These are phyloP conservation scores for Metarhizium anisopliae DNA, from an alignment of 2,329 filamentous ascomycete species.

Conservation along the genomic window DNA sequence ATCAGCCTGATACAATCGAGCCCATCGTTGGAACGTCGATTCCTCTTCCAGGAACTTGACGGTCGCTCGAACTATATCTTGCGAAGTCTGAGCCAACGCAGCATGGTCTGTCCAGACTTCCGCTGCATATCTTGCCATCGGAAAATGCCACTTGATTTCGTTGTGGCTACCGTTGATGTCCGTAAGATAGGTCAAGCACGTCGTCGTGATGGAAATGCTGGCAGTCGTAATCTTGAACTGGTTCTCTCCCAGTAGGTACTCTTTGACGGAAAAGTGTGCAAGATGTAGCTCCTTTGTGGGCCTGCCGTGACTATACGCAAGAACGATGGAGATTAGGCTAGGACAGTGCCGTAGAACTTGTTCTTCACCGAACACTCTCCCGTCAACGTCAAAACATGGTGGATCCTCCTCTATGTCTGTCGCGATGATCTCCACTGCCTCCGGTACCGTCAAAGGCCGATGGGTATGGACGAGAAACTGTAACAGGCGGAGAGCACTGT, in stretches of 20 bases:
- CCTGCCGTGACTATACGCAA: too few relatives aligned
- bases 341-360: too few relatives aligned
- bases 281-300: conserved; percentile 11
- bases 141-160: conserved; percentile 7
- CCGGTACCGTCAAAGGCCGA: too few relatives aligned
- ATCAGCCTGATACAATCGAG: conserved; percentile 6
- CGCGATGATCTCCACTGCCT: too few relatives aligned
- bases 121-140: conserved; percentile 13
- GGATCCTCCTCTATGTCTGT: too few relatives aligned
- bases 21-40: conserved; percentile 8
- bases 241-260: conserved; percentile 11
- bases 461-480: too few relatives aligned
- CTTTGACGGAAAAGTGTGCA: conserved; percentile 16
- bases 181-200: conserved; percentile 13
- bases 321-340: too few relatives aligned
- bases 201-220: conserved; percentile 11
- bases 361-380: too few relatives aligned
- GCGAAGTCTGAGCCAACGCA: conserved; percentile 1
- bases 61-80: conserved; percentile 2
- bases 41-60: conserved; percentile 9
- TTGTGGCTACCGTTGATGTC: conserved; percentile 5
- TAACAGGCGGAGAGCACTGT: too few relatives aligned
- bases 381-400: too few relatives aligned
- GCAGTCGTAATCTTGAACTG: conserved; percentile 4
- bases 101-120: conserved; percentile 10